These are phyloP conservation scores for Pneumocystis oryctolagi DNA, from an alignment of 1,139 yeast species.

Conservation along the genomic window DNA sequence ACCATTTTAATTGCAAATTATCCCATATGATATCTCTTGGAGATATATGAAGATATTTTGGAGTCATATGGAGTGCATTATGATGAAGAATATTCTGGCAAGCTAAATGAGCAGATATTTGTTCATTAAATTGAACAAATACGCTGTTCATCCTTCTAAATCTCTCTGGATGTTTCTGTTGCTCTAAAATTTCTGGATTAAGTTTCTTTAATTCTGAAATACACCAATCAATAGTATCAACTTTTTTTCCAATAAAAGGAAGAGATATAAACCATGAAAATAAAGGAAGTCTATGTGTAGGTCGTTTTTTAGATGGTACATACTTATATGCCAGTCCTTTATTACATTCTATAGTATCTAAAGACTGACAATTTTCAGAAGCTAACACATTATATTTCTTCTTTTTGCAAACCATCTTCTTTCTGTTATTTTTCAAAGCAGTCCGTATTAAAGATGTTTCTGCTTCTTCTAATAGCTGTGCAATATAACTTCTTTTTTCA, in stretches of 20 bases:
- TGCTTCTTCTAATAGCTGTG: conserved; percentile 52
- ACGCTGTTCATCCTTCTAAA: conserved; percentile 42
- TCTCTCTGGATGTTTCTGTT: conserved; percentile 38
- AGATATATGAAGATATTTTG: conserved; percentile 51
- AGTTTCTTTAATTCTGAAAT: conserved; percentile 51
- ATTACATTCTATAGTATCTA: conserved; percentile 14
- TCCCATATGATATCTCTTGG: conserved; percentile 80
- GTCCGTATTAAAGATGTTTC: conserved; percentile 43
- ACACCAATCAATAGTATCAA: conserved; percentile 64
- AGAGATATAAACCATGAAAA: conserved; percentile 21
- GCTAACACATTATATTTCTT: conserved; percentile 20
- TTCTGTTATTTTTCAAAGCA: conserved; percentile 47
- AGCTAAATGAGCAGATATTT: conserved; percentile 81
- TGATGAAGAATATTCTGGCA: conserved; percentile 59
- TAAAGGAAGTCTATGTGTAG: conserved; percentile 38
- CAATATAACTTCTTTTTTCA: conserved; percentile 46
- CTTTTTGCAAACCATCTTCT: conserved; percentile 31
- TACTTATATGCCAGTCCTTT: conserved; percentile 23
- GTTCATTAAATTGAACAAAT: conserved; percentile 73
- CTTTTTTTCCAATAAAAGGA: conserved; percentile 65
- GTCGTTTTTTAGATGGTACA: conserved; percentile 64
- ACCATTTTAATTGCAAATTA: conserved; percentile 70
- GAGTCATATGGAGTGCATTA: conserved; percentile 46
- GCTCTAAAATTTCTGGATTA: conserved; percentile 45
- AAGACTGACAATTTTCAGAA: conserved; percentile 14